Conservation (phyloP, 306 rosid genomes). For the Ceratonia siliqua region DNA sequence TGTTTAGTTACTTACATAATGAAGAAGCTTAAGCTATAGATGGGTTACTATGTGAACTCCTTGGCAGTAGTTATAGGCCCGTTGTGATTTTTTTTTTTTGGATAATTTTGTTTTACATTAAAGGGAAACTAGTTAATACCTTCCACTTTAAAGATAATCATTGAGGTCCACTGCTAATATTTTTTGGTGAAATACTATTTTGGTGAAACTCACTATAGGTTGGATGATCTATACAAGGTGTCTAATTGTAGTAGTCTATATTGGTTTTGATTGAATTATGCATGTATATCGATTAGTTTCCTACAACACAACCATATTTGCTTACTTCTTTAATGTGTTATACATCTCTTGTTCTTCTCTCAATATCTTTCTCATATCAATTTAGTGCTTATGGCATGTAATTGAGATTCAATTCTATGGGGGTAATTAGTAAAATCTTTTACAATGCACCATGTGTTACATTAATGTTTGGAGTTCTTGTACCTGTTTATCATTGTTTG, state of each 20-base stretch:
- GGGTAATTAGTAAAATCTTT: slow-evolving; percentile 5
- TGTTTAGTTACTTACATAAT: too few relatives aligned
- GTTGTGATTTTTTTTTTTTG: too few relatives aligned
- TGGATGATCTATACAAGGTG: slow-evolving; percentile 13
- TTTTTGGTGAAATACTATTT: slow-evolving; percentile 1
- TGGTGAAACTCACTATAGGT: not conserved
- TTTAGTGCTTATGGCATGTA: slow-evolving; percentile 9
- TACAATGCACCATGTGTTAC: not conserved
- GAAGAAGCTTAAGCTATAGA: too few relatives aligned
- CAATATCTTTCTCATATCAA: slow-evolving; percentile 13
- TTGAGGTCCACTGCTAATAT: too few relatives aligned
- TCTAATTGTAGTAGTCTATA: slow-evolving; percentile 15
- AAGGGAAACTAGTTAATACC: too few relatives aligned
- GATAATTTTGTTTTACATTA: too few relatives aligned
- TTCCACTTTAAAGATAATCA: too few relatives aligned
- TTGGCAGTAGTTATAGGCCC: too few relatives aligned
- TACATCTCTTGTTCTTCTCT: slow-evolving; percentile 9
- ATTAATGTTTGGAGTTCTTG: not conserved
- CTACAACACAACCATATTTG: not conserved
- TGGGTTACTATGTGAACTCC: too few relatives aligned
- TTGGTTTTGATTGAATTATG: not conserved
- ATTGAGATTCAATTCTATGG: not conserved
- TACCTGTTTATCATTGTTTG: slow-evolving; percentile 4
- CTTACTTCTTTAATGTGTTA: not conserved
- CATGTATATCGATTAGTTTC: not conserved